These are phyloP conservation scores for Cylindrotheca fusiformis DNA, from an alignment of 108 stramenopile genomes.

Conservation along the genomic window DNA sequence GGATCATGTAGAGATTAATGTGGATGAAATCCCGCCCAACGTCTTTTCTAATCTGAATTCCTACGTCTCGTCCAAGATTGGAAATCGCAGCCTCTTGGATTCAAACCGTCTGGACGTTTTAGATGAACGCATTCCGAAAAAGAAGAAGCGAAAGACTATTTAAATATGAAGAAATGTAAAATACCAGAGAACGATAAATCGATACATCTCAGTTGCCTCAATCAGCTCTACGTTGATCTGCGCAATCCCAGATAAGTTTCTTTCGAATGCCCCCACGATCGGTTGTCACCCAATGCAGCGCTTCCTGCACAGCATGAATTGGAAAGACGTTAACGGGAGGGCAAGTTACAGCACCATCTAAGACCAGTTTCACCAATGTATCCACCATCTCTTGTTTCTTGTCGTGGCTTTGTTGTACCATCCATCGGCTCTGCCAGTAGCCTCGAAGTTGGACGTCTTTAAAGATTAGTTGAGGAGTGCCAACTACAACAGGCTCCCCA, in stretches of 20 bases:
- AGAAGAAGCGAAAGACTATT: constrained; percentile 17
- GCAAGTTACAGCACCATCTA: constrained; percentile 16
- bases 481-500: constrained; percentile 28
- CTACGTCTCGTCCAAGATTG: constrained; percentile 18
- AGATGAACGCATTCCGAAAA: constrained; percentile 12
- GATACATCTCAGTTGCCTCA: too few species aligned
- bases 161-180: background rate
- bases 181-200: background rate
- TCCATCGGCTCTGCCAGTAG: constrained; percentile 63
- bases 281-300: constrained; percentile 20
- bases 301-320: constrained; percentile 24
- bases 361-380: constrained; percentile 19
- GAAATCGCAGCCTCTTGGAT: background rate
- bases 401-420: constrained; percentile 15
- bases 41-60: constrained; percentile 78
- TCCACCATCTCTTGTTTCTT: constrained; percentile 21
- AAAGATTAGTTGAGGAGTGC: constrained; percentile 45
- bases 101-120: background rate
- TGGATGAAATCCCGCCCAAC: constrained; percentile 74
- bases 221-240: too few species aligned
- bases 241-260: constrained; percentile 29
- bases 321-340: constrained; percentile 29
- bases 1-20: constrained; percentile 81
- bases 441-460: constrained; percentile 28
- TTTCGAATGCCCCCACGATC: constrained; percentile 13